A percentile compares a stretch with the other conserved stretches of the same genome.
phyloP scores from a whole-genome alignment of 148 eudicot species.

The Oxyria digyna region DNA sequence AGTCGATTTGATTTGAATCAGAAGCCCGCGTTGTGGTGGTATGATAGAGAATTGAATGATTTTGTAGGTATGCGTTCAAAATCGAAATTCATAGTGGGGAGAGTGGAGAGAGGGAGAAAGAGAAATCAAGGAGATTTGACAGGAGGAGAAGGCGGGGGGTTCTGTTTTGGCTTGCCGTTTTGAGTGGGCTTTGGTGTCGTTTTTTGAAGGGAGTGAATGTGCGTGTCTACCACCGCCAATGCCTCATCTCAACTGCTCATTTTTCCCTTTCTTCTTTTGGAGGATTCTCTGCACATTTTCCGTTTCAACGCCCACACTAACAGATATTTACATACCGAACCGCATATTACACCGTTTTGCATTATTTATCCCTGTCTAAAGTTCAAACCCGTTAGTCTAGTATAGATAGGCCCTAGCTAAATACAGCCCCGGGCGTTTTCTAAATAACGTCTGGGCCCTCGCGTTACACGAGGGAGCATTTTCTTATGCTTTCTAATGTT shows the following conservation, averaged over 20 bases:
- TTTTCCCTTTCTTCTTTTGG: neutral
- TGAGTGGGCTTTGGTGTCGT: neutral
- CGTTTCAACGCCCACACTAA: neutral
- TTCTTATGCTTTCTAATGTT: too few relatives aligned
- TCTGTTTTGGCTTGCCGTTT: conserved; percentile 5
- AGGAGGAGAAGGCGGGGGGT: conserved; percentile 6
- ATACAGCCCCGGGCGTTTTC: too few relatives aligned
- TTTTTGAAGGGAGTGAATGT: neutral
- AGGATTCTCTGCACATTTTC: neutral
- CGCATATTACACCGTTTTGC: neutral
- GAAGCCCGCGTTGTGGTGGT: too few relatives aligned
- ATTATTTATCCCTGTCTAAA: neutral
- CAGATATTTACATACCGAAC: neutral
- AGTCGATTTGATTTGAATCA: neutral
- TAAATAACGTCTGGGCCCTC: too few relatives aligned
- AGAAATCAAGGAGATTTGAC: neutral
- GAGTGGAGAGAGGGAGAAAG: neutral
- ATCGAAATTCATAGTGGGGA: neutral
- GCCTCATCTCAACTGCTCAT: neutral
- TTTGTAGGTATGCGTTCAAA: neutral
- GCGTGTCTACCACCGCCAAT: neutral
- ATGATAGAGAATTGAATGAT: neutral
- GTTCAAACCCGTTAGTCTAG: too few relatives aligned
- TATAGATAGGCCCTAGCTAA: too few relatives aligned
- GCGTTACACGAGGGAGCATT: too few relatives aligned